A percentile compares a stretch with the other conserved stretches of the same genome.
These are phyloP conservation scores for Talaromyces sp. DNA, from an alignment of 2,329 filamentous ascomycete species.

Conservation along the genomic window DNA sequence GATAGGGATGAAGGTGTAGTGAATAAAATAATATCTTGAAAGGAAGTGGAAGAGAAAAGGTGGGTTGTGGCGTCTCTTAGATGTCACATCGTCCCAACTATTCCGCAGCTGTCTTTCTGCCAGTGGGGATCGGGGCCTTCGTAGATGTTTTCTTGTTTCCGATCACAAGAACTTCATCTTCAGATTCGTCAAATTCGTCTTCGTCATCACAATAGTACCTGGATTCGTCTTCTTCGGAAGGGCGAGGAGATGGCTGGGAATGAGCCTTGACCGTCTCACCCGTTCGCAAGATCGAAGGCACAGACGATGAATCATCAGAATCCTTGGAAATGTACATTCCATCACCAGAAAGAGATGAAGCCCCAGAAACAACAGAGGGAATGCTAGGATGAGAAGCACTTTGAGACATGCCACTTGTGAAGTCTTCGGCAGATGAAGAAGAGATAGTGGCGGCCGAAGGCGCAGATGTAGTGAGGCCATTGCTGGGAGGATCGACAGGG, in stretches of 20 bases:
- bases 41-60: neutral
- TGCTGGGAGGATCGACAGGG: slow-evolving; percentile 22
- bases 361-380: slow-evolving; percentile 48
- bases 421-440: slow-evolving; percentile 50
- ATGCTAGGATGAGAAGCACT: slow-evolving; percentile 53
- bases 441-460: slow-evolving; percentile 51
- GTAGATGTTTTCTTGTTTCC: slow-evolving; percentile 37
- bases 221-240: slow-evolving; percentile 41
- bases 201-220: slow-evolving; percentile 47
- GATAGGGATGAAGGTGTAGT: neutral
- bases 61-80: no score
- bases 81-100: neutral
- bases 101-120: slow-evolving; percentile 10
- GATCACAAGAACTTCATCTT: slow-evolving; percentile 47
- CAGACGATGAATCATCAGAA: slow-evolving; percentile 28
- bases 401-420: slow-evolving; percentile 50
- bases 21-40: neutral
- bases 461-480: slow-evolving; percentile 38
- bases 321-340: slow-evolving; percentile 27
- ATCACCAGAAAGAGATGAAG: slow-evolving; percentile 50
- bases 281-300: slow-evolving; percentile 45
- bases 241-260: slow-evolving; percentile 21
- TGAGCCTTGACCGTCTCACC: slow-evolving; percentile 45
- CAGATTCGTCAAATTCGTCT: slow-evolving; percentile 45
- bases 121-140: slow-evolving; percentile 21